Evolutionary conservation across 257 asterid species (phyloP).

Genomic region (Penstemon eatonii): DNA sequence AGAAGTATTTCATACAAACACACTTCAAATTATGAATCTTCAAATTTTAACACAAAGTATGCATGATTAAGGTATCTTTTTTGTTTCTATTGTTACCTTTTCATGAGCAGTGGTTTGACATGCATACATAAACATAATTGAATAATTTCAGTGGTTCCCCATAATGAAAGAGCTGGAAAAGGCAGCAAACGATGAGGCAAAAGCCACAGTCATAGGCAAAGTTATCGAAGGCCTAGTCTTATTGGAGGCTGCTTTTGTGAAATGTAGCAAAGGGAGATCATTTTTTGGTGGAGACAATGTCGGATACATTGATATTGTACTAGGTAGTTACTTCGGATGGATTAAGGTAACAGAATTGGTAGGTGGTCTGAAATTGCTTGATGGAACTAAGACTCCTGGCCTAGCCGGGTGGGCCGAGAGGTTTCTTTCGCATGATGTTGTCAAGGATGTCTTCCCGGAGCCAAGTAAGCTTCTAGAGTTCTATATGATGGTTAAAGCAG

Average conservation of each 20-base stretch:
- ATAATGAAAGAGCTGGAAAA: slow-evolving; percentile 34
- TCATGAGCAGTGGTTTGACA: no score
- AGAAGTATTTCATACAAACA: no score
- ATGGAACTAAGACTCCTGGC: slow-evolving; percentile 47
- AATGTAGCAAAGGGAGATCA: slow-evolving; percentile 48
- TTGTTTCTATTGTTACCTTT: no score
- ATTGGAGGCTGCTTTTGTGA: slow-evolving; percentile 56
- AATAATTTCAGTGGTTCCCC: slow-evolving; percentile 56
- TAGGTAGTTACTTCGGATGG: slow-evolving; percentile 61
- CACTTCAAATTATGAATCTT: no score
- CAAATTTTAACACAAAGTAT: no score
- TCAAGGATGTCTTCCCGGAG: slow-evolving; percentile 55
- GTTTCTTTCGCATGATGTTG: slow-evolving; percentile 34
- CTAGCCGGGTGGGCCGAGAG: slow-evolving; percentile 53
- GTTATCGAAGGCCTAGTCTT: slow-evolving; percentile 41
- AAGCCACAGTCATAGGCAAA: slow-evolving; percentile 23
- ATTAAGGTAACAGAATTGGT: slow-evolving; percentile 36
- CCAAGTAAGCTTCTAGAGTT: slow-evolving; percentile 48
- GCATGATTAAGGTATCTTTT: no score
- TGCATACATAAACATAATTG: no score
- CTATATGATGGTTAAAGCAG: slow-evolving; percentile 23
- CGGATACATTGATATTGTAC: slow-evolving; percentile 58
- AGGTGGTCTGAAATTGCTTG: slow-evolving; percentile 35
- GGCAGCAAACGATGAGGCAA: slow-evolving; percentile 44
- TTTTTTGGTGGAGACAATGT: slow-evolving; percentile 58